Evolutionary conservation across 176 grass and related monocot genomes (phyloP), one percentile per base, ranked within the genome.

Genomic region (Oryza glumipatula): DNA sequence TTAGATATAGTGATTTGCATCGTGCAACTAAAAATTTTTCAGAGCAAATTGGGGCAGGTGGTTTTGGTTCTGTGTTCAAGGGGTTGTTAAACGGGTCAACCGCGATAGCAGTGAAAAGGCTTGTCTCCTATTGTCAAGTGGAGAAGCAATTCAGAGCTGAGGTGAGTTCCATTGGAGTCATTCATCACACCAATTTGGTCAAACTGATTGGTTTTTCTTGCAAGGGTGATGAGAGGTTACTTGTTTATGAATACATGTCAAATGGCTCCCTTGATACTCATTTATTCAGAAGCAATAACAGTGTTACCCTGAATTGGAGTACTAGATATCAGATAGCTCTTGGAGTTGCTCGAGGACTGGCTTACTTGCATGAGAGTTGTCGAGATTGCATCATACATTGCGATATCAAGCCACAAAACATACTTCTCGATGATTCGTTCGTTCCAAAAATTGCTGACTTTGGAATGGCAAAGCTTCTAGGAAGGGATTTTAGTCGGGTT

Each of bases 131-230:
- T 21, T 28, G 28, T 3, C 80, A 82, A 33, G 52, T 24, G 30
- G 80, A 82, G 69, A 82, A 82, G 69, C 69, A 82, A 22, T 82
- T 82, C 51, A 73, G 80, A 11, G 80, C 80, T 9, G 80, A 82
- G 36, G 52, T 73, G 69, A 82, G 80, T 14, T 82, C 80, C 28
- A 64, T 82, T n/a, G 80, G 80, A 12, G 43, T 82, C 23, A 60
- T 65, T 9, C 80, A 82, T 0, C 80, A 82, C 13, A 65, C 23
- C 2, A 82, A 73, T 64, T 65, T 82, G 21, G 80, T 63, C 6
- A 82, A 71, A 45, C 11, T 82, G 9, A 63, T 82, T 46, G 80
- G 80, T 32, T 82, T 82, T 1, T 82, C 15, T 16, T 73, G 52
- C 0, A 24, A 82, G 6, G 52, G 69, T 0, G 6, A 44, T 2